These are phyloP conservation scores for Tetrapisispora namnaoensis DNA, from an alignment of 805 yeast species.

Conservation along the genomic window DNA sequence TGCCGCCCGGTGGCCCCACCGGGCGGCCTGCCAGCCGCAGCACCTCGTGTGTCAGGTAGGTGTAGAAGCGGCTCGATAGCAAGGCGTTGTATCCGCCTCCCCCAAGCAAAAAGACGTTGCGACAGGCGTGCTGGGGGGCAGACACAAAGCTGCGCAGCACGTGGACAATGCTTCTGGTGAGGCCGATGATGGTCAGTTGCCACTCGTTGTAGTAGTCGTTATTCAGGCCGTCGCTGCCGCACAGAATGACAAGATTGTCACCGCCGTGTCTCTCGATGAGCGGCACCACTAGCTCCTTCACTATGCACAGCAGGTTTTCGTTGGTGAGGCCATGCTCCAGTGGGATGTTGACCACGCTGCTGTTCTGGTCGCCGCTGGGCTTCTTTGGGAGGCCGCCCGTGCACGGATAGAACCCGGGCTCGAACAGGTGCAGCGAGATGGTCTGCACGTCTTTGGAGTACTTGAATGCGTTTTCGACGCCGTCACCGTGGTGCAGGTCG, in stretches of 20 bases:
- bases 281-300: conserved; percentile 37
- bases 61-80: conserved; percentile 53
- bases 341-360: conserved; percentile 45
- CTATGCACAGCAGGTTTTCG: conserved; percentile 29
- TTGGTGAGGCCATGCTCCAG: conserved; percentile 48
- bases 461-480: conserved; percentile 58
- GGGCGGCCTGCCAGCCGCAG: background rate
- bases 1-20: too few relatives aligned
- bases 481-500: conserved; percentile 77
- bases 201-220: conserved; percentile 57
- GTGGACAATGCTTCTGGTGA: conserved; percentile 29
- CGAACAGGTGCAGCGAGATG: conserved; percentile 54
- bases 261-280: conserved; percentile 34
- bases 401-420: conserved; percentile 65
- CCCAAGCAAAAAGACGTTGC: conserved; percentile 38
- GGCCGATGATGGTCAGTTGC: conserved; percentile 53
- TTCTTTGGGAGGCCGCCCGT: conserved; percentile 43
- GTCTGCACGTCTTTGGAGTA: conserved; percentile 47
- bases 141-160: conserved; percentile 15
- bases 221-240: conserved; percentile 69
- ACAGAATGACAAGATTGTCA: conserved; percentile 49
- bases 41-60: conserved; percentile 26
- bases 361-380: background rate
- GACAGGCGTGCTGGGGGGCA: conserved; percentile 8
- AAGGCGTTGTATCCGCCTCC: conserved; percentile 70